A percentile compares a stretch with the other conserved stretches of the same genome.
Conservation (phyloP, 2,329 filamentous ascomycete genomes). For the Calonectria leucothoes region DNA sequence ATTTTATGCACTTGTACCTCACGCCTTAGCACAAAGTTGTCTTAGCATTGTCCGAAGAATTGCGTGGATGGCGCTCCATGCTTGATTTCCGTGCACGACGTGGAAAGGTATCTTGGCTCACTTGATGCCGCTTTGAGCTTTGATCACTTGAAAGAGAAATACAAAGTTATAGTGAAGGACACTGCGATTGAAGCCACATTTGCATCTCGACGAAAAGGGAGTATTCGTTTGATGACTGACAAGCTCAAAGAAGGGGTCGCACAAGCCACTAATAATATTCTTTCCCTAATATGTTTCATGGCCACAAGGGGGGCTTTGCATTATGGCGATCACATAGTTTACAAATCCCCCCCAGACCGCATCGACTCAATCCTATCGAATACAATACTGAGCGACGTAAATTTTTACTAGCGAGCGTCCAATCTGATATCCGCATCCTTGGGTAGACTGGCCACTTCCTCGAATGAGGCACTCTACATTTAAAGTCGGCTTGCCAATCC, state of each 20-base stretch:
- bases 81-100: too few relatives aligned
- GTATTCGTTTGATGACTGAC: too few relatives aligned
- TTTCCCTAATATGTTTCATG: background rate
- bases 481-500: constrained; percentile 38
- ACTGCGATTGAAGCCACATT: too few relatives aligned
- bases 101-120: too few relatives aligned
- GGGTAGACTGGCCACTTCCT: background rate
- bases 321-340: background rate
- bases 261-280: background rate
- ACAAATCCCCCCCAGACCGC: background rate
- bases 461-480: background rate
- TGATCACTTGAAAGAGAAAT: too few relatives aligned
- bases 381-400: background rate
- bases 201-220: too few relatives aligned
- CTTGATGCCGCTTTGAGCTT: too few relatives aligned
- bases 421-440: background rate
- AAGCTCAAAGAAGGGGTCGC: background rate
- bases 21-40: too few relatives aligned
- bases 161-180: too few relatives aligned
- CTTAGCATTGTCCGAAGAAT: too few relatives aligned
- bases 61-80: too few relatives aligned
- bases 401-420: background rate
- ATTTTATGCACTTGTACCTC: too few relatives aligned
- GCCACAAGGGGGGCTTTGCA: background rate
- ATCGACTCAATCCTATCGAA: background rate